Conservation (phyloP, 805 yeast species). For the Millerozyma acaciae region DNA sequence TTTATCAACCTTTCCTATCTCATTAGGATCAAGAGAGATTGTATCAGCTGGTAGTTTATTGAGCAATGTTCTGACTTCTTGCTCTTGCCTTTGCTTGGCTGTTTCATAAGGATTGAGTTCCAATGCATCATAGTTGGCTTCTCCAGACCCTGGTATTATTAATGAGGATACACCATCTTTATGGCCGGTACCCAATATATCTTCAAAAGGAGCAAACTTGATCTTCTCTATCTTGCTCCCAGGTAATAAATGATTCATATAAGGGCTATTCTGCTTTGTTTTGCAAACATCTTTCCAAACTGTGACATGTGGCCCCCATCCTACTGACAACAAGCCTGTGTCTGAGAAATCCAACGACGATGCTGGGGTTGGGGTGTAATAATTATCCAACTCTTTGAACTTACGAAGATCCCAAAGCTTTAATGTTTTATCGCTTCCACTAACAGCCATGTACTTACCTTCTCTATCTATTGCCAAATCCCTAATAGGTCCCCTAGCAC, state of each 20-base stretch:
- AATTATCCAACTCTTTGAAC: slow-evolving; percentile 69
- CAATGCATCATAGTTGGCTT: slow-evolving; percentile 92
- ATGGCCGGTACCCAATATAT: slow-evolving; percentile 89
- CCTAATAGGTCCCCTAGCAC: slow-evolving; percentile 83
- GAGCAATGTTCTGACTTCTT: slow-evolving; percentile 79
- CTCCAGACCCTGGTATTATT: slow-evolving; percentile 95
- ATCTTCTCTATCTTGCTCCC: slow-evolving; percentile 67
- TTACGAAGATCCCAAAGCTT: slow-evolving; percentile 93
- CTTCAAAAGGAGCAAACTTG: slow-evolving; percentile 90
- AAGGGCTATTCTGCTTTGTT: slow-evolving; percentile 73
- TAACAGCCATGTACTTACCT: slow-evolving; percentile 90
- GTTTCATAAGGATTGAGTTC: slow-evolving; percentile 93
- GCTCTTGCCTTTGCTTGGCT: slow-evolving; percentile 87
- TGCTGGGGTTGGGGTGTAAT: slow-evolving; percentile 80
- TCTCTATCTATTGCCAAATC: slow-evolving; percentile 84
- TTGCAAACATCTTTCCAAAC: slow-evolving; percentile 86
- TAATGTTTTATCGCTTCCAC: slow-evolving; percentile 79
- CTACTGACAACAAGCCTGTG: slow-evolving; percentile 79
- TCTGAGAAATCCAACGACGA: slow-evolving; percentile 77
- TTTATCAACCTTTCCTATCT: slow-evolving; percentile 79
- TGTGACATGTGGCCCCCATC: slow-evolving; percentile 94
- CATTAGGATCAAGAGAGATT: slow-evolving; percentile 84
- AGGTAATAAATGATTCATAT: slow-evolving; percentile 85
- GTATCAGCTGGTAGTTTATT: slow-evolving; percentile 91
- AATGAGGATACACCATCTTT: slow-evolving; percentile 74